Conservation (phyloP, 495 filamentous ascomycete species). For the Tuber indicum region DNA sequence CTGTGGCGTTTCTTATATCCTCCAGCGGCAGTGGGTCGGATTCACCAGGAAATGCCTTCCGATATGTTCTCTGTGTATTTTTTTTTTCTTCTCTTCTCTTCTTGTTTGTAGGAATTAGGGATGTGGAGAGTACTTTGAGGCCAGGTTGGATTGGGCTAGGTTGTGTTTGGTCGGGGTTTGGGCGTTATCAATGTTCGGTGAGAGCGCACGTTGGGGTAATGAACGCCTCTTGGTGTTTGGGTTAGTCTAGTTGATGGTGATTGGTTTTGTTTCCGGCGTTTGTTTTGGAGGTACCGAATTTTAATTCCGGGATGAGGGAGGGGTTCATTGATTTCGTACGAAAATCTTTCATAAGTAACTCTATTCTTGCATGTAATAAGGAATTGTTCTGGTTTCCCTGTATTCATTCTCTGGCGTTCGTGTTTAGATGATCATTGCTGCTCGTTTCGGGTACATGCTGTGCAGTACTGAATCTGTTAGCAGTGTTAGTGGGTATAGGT, state of each 20-base stretch:
- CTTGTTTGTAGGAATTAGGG: conserved; percentile 10
- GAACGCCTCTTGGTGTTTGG: conserved; percentile 8
- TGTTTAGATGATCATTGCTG: background rate
- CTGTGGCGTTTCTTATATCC: background rate
- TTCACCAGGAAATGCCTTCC: background rate
- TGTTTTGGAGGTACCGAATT: background rate
- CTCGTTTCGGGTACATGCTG: too few relatives aligned
- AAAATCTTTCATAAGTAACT: background rate
- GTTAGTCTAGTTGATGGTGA: conserved; percentile 8
- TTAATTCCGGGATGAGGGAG: conserved; percentile 1
- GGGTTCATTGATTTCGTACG: background rate
- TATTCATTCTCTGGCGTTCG: background rate
- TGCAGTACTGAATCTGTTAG: background rate
- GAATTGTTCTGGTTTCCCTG: background rate
- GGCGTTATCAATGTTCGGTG: conserved; percentile 39
- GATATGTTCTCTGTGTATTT: conserved; percentile 9
- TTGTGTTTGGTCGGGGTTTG: conserved; percentile 2
- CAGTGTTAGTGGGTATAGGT: too few relatives aligned
- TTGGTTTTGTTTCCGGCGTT: conserved; percentile 21
- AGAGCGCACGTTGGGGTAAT: conserved; percentile 30
- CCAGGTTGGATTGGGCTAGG: conserved; percentile 1
- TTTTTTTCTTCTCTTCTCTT: background rate
- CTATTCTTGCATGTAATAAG: background rate
- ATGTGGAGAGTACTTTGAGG: conserved; percentile 12
- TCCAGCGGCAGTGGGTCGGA: background rate